Evolutionary conservation across 768 basidiomycete genomes (phyloP).

Genomic region (Mycena polygramma): DNA sequence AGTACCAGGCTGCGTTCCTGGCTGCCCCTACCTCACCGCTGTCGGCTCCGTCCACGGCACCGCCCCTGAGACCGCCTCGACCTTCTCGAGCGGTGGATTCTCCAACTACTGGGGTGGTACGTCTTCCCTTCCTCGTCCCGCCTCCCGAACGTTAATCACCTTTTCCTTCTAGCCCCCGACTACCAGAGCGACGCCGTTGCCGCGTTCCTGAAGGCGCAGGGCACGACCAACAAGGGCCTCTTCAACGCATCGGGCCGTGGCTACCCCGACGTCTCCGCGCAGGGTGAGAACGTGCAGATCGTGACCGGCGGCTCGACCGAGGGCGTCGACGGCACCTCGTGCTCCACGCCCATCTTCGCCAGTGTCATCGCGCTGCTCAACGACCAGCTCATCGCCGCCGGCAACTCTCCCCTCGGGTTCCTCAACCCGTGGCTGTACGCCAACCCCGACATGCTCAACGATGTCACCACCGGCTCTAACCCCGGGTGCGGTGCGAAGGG

Average conservation of each 20-base stretch:
- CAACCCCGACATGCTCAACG: constrained; percentile 27
- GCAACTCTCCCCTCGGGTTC: constrained; percentile 23
- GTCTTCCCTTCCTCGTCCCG: constrained; percentile 42
- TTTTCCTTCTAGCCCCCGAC: constrained; percentile 7
- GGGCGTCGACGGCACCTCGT: constrained; percentile 34
- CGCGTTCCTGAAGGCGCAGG: constrained; percentile 38
- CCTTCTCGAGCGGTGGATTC: constrained; percentile 35
- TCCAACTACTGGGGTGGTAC: constrained; percentile 32
- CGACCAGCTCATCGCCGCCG: constrained; percentile 27
- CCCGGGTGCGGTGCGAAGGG: constrained; percentile 27
- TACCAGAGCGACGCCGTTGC: constrained; percentile 44
- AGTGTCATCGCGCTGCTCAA: constrained; percentile 42
- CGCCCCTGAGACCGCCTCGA: constrained; percentile 30
- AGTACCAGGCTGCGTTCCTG: constrained; percentile 34
- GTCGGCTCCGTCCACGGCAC: constrained; percentile 29
- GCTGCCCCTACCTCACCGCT: constrained; percentile 33
- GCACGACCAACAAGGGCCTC: constrained; percentile 40
- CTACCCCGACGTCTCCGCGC: constrained; percentile 46
- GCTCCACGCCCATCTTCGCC: constrained; percentile 29
- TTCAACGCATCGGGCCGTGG: constrained; percentile 51
- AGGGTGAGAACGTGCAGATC: constrained; percentile 35
- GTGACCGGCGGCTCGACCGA: constrained; percentile 17
- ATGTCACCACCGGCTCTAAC: constrained; percentile 31
- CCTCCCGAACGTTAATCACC: constrained; percentile 6
- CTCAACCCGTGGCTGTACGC: constrained; percentile 24